Percentiles rank a stretch among this genome's conserved stretches.
Evolutionary conservation across 1,284 basidiomycete species (phyloP).

Genomic region (Leccinum subrobustum): DNA sequence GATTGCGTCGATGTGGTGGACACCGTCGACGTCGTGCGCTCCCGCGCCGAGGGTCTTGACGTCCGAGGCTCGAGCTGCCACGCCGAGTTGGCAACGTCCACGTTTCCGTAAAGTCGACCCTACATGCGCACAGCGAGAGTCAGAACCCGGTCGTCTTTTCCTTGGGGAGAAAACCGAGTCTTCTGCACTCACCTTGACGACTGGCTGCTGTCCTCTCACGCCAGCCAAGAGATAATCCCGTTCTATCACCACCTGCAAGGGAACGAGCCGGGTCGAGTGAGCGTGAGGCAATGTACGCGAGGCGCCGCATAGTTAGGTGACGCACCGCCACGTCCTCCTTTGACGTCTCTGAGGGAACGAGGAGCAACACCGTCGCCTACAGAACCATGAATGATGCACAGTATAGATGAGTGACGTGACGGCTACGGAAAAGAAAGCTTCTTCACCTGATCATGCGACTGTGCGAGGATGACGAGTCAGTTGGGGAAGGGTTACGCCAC

Average conservation of each 20-base stretch:
- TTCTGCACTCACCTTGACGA: conserved; percentile 57
- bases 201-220: conserved; percentile 62
- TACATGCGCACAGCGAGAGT: conserved; percentile 27
- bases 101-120: conserved; percentile 68
- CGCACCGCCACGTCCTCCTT: conserved; percentile 70
- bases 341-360: conserved; percentile 66
- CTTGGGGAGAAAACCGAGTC: background rate
- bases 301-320: conserved; percentile 9
- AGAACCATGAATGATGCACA: conserved; percentile 13
- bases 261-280: conserved; percentile 25
- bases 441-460: conserved; percentile 69
- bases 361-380: conserved; percentile 74
- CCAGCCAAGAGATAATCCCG: conserved; percentile 67
- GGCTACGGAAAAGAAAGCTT: background rate
- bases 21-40: conserved; percentile 59
- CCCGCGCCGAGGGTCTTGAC: conserved; percentile 51
- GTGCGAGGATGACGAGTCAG: conserved; percentile 29
- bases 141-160: background rate
- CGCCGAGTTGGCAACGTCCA: conserved; percentile 60
- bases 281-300: conserved; percentile 7
- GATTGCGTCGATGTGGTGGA: conserved; percentile 48
- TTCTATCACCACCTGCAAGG: conserved; percentile 65
- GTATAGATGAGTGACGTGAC: conserved; percentile 19
- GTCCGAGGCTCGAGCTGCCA: conserved; percentile 76
- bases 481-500: conserved; percentile 20